Percentiles rank a stretch among this genome's conserved stretches.
Evolutionary conservation across 2,329 filamentous ascomycete genomes (phyloP).

Genomic region (Ambrosiella xylebori): DNA sequence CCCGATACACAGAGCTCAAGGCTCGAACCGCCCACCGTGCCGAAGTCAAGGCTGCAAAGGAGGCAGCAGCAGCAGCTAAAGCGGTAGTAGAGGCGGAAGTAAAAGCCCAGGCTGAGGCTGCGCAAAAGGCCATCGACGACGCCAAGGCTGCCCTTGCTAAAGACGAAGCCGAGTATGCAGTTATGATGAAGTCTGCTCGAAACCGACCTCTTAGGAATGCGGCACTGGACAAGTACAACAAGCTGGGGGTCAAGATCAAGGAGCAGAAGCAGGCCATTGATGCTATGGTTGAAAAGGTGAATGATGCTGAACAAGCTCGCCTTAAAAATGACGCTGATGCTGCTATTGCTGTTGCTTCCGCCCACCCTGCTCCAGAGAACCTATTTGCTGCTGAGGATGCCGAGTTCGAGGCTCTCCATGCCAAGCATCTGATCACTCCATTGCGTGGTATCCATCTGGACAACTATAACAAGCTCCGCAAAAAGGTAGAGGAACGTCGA

Average conservation of each 20-base stretch:
- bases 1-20: constrained; percentile 6
- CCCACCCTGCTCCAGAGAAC: not conserved
- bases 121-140: not conserved
- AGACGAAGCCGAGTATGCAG: constrained; percentile 5
- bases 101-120: constrained; percentile 1
- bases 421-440: constrained; percentile 22
- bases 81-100: not conserved
- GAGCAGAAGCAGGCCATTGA: not conserved
- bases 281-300: not conserved
- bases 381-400: constrained; percentile 29
- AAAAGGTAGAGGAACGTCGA: constrained; percentile 2
- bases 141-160: not conserved
- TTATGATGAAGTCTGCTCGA: not conserved
- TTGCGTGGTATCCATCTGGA: constrained; percentile 7
- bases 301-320: not conserved
- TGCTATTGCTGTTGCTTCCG: not conserved
- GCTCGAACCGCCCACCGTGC: constrained; percentile 5
- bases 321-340: constrained; percentile 5
- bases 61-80: constrained; percentile 1
- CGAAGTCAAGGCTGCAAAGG: constrained; percentile 6
- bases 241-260: not conserved
- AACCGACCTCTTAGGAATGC: not conserved
- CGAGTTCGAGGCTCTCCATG: constrained; percentile 33
- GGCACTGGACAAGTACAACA: not conserved
- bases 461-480: constrained; percentile 10